These are phyloP conservation scores for Heterobasidion parviporum DNA, from an alignment of 1,284 basidiomycete species.

Conservation along the genomic window DNA sequence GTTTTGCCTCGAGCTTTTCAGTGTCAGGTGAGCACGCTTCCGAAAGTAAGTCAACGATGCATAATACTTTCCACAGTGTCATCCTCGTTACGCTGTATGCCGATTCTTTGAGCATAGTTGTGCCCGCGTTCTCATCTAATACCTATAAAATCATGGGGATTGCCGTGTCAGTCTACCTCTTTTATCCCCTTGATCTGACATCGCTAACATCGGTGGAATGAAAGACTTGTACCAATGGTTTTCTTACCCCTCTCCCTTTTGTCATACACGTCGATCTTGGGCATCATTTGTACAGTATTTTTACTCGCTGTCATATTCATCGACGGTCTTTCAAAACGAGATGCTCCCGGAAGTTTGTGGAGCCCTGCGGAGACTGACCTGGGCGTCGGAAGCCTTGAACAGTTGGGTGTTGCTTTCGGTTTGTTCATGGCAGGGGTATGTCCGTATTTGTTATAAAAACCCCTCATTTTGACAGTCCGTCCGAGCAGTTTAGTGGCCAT, in stretches of 20 bases:
- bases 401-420: slow-evolving; percentile 75
- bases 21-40: slow-evolving; percentile 47
- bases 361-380: slow-evolving; percentile 66
- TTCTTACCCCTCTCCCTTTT: slow-evolving; percentile 80
- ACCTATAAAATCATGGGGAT: slow-evolving; percentile 74
- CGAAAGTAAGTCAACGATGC: too few relatives aligned
- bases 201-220: neutral
- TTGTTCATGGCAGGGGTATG: slow-evolving; percentile 91
- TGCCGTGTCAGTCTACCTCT: slow-evolving; percentile 24
- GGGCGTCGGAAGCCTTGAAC: slow-evolving; percentile 44
- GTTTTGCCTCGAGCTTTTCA: slow-evolving; percentile 83
- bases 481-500: slow-evolving; percentile 77
- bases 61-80: slow-evolving; percentile 39
- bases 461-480: neutral
- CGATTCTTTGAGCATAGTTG: slow-evolving; percentile 72
- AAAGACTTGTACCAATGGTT: slow-evolving; percentile 72
- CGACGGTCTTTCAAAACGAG: slow-evolving; percentile 78
- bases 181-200: neutral
- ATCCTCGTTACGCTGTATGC: slow-evolving; percentile 81
- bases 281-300: slow-evolving; percentile 72
- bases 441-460: neutral
- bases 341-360: slow-evolving; percentile 79
- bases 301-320: slow-evolving; percentile 76
- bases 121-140: slow-evolving; percentile 58
- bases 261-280: slow-evolving; percentile 80